A percentile compares a stretch with the other conserved stretches of the same genome.
Evolutionary conservation across 768 basidiomycete species (phyloP).

Genomic region (Termitomyces sp.): DNA sequence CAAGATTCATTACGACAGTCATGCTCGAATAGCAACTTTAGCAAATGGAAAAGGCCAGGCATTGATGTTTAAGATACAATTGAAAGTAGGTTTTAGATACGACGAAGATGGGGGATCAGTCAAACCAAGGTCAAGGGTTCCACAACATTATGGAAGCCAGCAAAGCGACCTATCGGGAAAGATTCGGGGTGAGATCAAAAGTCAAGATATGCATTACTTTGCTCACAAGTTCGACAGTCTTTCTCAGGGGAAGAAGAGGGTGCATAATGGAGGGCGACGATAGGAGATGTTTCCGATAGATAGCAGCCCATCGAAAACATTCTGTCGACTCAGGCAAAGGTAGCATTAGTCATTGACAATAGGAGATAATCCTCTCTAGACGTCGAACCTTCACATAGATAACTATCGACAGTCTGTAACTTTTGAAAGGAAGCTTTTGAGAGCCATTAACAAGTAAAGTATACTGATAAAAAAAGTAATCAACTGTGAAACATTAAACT

Average conservation of each 20-base stretch:
- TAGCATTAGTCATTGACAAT: neutral
- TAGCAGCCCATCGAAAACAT: neutral
- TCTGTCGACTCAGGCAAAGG: neutral
- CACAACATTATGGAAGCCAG: neutral
- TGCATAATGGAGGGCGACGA: neutral
- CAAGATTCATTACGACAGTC: neutral
- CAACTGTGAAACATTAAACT: neutral
- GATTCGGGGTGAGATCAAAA: neutral
- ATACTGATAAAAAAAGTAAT: neutral
- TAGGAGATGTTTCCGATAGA: neutral
- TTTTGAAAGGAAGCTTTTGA: neutral
- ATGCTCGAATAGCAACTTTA: neutral
- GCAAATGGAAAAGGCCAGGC: no score
- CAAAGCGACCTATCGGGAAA: neutral
- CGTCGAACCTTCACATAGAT: neutral
- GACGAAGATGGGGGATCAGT: neutral
- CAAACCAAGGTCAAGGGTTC: neutral
- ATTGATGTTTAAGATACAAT: neutral
- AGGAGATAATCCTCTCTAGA: neutral
- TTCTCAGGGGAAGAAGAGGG: slow-evolving; percentile 1
- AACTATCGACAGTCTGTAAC: neutral
- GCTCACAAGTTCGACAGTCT: neutral
- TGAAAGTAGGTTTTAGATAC: neutral
- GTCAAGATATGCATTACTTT: neutral
- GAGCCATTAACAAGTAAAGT: neutral